Evolutionary conservation across 2,329 filamentous ascomycete species (phyloP).

Genomic region (Venturia carpophila): DNA sequence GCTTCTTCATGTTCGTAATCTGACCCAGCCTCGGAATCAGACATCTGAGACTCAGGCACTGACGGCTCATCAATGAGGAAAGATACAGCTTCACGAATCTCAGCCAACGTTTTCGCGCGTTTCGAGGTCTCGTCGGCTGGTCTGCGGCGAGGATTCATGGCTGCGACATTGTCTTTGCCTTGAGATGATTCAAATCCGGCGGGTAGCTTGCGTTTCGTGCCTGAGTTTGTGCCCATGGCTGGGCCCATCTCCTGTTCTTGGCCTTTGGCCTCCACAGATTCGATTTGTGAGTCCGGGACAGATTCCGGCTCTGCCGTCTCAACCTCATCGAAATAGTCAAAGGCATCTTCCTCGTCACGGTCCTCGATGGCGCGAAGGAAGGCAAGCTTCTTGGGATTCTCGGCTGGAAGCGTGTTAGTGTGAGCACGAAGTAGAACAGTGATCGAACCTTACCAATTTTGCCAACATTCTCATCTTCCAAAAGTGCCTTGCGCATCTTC

Average conservation of each 20-base stretch:
- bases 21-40: constrained; percentile 25
- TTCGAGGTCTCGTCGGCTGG: constrained; percentile 43
- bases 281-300: constrained; percentile 35
- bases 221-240: constrained; percentile 23
- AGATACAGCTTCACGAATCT: constrained; percentile 77
- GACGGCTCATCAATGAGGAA: constrained; percentile 64
- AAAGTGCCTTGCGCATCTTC: constrained; percentile 81
- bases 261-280: constrained; percentile 21
- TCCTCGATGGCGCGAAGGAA: constrained; percentile 90
- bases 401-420: constrained; percentile 40
- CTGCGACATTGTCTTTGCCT: constrained; percentile 24
- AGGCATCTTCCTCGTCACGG: constrained; percentile 60
- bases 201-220: constrained; percentile 31
- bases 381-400: constrained; percentile 80
- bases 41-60: constrained; percentile 47
- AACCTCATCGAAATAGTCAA: constrained; percentile 61
- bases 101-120: constrained; percentile 66
- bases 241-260: constrained; percentile 23
- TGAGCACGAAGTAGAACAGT: background rate
- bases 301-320: constrained; percentile 27
- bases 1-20: constrained; percentile 34
- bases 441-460: constrained; percentile 50
- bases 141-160: constrained; percentile 51
- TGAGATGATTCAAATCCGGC: background rate
- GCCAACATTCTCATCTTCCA: constrained; percentile 81